Percentiles rank a stretch among this genome's conserved stretches.
Evolutionary conservation across 2,329 filamentous ascomycete species (phyloP).

Genomic region (Aspergillus sp.): DNA sequence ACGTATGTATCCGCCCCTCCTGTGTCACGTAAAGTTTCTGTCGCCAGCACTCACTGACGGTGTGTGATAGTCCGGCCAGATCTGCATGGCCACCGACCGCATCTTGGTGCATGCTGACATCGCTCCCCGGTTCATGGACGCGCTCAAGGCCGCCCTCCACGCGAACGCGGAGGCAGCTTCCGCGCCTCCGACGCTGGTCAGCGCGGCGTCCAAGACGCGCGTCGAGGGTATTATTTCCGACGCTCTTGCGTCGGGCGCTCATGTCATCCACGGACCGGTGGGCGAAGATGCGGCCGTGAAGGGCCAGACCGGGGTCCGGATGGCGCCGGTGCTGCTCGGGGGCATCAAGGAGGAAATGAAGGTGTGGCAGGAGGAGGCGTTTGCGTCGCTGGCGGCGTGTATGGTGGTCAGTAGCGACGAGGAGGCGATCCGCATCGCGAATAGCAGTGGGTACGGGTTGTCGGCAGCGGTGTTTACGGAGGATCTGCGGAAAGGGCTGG

Average conservation of each 20-base stretch:
- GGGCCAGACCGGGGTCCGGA: constrained; percentile 25
- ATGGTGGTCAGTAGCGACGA: constrained; percentile 60
- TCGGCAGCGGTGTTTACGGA: constrained; percentile 68
- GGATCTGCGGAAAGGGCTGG: constrained; percentile 57
- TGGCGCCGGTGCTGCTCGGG: constrained; percentile 65
- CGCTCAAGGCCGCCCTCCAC: constrained; percentile 43
- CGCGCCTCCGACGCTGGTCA: constrained; percentile 41
- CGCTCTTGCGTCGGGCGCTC: constrained; percentile 30
- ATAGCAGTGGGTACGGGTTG: constrained; percentile 76
- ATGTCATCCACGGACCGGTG: constrained; percentile 25
- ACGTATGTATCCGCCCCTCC: too few relatives aligned
- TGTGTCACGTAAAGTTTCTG: too few relatives aligned
- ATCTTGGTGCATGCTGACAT: constrained; percentile 61
- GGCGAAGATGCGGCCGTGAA: too few relatives aligned
- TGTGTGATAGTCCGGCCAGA: constrained; percentile 62
- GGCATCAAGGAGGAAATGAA: constrained; percentile 68
- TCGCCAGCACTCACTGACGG: not conserved
- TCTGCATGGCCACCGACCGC: constrained; percentile 79
- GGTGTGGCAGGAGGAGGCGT: constrained; percentile 69
- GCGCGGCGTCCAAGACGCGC: constrained; percentile 43
- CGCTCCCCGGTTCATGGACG: constrained; percentile 50
- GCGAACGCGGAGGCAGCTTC: constrained; percentile 31
- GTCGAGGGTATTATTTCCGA: constrained; percentile 31
- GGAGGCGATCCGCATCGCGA: constrained; percentile 69
- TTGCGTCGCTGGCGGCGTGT: constrained; percentile 69